Conservation (phyloP, 1,139 yeast genomes). For the Debaryomyces psychrophilus region DNA sequence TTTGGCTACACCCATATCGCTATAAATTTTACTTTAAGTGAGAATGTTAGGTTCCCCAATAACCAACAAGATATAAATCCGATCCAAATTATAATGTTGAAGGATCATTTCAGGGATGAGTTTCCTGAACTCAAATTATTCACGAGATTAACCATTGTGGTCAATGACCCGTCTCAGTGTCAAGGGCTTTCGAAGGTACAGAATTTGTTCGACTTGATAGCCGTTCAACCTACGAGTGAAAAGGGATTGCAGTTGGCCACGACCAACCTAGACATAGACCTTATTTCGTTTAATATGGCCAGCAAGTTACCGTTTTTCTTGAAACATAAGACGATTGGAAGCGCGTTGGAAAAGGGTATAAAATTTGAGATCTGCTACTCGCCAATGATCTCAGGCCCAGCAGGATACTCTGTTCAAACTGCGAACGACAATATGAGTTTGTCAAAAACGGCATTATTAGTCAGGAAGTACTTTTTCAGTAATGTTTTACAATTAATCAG, state of each 20-base stretch:
- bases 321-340: slow-evolving; percentile 81
- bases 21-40: slow-evolving; percentile 63
- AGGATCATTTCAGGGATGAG: slow-evolving; percentile 30
- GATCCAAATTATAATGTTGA: slow-evolving; percentile 31
- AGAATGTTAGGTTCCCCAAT: slow-evolving; percentile 60
- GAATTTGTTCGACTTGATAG: slow-evolving; percentile 72
- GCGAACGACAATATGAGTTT: slow-evolving; percentile 21
- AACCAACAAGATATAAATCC: slow-evolving; percentile 40
- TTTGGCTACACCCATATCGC: slow-evolving; percentile 78
- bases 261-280: slow-evolving; percentile 72
- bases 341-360: slow-evolving; percentile 82
- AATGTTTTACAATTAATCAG: slow-evolving; percentile 79
- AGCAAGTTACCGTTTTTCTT: slow-evolving; percentile 73
- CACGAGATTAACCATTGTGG: slow-evolving; percentile 71
- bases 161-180: slow-evolving; percentile 78
- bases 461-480: slow-evolving; percentile 63
- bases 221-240: slow-evolving; percentile 81
- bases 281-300: slow-evolving; percentile 72
- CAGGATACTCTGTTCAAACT: slow-evolving; percentile 29
- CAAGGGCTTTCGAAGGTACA: slow-evolving; percentile 68
- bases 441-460: slow-evolving; percentile 25
- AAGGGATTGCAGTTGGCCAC: slow-evolving; percentile 77
- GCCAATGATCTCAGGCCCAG: slow-evolving; percentile 50
- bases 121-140: slow-evolving; percentile 54
- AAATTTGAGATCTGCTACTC: slow-evolving; percentile 79